These are phyloP conservation scores for Colletotrichum tofieldiae DNA, from an alignment of 2,329 filamentous ascomycete species.

Conservation along the genomic window DNA sequence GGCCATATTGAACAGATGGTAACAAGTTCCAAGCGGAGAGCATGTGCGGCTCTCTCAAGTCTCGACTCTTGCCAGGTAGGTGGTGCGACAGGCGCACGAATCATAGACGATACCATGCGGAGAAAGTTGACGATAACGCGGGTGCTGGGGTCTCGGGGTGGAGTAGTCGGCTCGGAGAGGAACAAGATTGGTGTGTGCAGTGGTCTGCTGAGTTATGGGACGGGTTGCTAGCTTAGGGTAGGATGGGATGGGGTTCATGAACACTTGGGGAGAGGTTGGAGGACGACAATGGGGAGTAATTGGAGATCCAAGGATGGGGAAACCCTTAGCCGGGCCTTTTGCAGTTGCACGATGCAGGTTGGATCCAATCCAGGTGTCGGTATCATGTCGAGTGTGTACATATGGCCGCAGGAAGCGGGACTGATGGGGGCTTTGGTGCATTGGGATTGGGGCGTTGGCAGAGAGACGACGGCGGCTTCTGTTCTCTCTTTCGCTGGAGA, in stretches of 20 bases:
- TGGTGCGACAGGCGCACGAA: constrained; percentile 39
- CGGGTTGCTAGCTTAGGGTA: neutral
- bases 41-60: constrained; percentile 30
- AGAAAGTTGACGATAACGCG: constrained; percentile 33
- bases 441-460: constrained; percentile 5
- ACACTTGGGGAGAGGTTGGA: neutral
- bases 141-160: constrained; percentile 29
- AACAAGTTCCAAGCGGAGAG: neutral
- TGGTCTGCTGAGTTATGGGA: constrained; percentile 2
- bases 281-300: constrained; percentile 14
- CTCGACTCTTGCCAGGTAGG: constrained; percentile 2
- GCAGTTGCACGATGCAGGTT: neutral
- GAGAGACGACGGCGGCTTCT: neutral
- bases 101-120: constrained; percentile 33
- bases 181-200: constrained; percentile 7
- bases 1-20: neutral
- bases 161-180: constrained; percentile 28
- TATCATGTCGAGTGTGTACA: neutral
- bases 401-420: neutral
- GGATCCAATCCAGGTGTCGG: neutral
- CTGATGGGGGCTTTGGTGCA: neutral
- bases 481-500: constrained; percentile 20
- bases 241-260: constrained; percentile 1
- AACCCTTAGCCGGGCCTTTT: neutral
- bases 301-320: constrained; percentile 14